Percentiles rank a stretch among this genome's conserved stretches.
Evolutionary conservation across 2,329 filamentous ascomycete species (phyloP).

Genomic region (Albophoma yamanashiensis): DNA sequence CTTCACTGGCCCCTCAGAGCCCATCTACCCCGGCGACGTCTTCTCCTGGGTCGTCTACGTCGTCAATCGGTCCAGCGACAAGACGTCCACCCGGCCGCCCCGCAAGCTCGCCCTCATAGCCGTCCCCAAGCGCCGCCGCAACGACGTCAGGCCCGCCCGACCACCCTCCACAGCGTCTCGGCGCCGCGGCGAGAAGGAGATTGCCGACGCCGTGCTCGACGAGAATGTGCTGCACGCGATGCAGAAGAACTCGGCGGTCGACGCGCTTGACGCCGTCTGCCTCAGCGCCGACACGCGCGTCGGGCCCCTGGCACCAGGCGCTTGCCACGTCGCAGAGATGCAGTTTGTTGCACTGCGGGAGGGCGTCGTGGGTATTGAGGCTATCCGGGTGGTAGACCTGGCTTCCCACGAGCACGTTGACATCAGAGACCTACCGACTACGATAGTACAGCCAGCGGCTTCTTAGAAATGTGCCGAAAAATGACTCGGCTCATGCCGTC

Average conservation of each 20-base stretch:
- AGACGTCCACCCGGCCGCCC: constrained; percentile 24
- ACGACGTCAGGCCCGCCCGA: constrained; percentile 40
- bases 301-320: constrained; percentile 59
- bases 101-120: constrained; percentile 62
- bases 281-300: constrained; percentile 65
- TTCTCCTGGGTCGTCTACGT: constrained; percentile 68
- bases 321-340: constrained; percentile 64
- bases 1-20: constrained; percentile 48
- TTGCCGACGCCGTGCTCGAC: constrained; percentile 60
- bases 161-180: constrained; percentile 38
- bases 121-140: constrained; percentile 53
- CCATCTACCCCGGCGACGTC: constrained; percentile 51
- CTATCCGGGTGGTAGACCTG: constrained; percentile 62
- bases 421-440: constrained; percentile 61
- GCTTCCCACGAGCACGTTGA: constrained; percentile 67
- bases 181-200: constrained; percentile 24
- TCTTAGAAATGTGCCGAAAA: constrained; percentile 4
- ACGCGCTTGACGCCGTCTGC: constrained; percentile 60
- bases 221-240: constrained; percentile 62
- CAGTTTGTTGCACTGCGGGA: constrained; percentile 58
- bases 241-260: constrained; percentile 54
- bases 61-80: constrained; percentile 54
- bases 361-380: constrained; percentile 61
- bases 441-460: constrained; percentile 39
- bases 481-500: neutral